These are phyloP conservation scores for Asterionellopsis glacialis DNA, from an alignment of 108 stramenopile genomes.

Conservation along the genomic window DNA sequence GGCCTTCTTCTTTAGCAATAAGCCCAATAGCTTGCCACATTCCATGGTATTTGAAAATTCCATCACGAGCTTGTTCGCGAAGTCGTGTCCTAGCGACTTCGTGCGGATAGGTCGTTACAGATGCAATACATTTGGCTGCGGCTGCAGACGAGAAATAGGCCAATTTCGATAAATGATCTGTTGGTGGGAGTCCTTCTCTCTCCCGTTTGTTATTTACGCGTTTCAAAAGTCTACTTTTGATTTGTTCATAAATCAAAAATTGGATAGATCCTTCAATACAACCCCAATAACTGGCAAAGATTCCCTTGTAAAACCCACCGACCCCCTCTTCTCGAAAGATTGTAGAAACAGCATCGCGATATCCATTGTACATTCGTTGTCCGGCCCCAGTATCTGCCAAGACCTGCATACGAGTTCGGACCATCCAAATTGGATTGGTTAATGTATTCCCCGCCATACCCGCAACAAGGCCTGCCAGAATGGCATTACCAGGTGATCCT, in stretches of 20 bases:
- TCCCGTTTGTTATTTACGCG: slow-evolving; percentile 46
- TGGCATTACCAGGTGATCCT: slow-evolving; percentile 54
- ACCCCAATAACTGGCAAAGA: slow-evolving; percentile 92
- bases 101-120: slow-evolving; percentile 89
- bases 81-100: slow-evolving; percentile 92
- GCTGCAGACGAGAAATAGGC: slow-evolving; percentile 78
- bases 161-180: slow-evolving; percentile 58
- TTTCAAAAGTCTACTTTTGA: slow-evolving; percentile 63
- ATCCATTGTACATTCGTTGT: slow-evolving; percentile 69
- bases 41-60: slow-evolving; percentile 89
- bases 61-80: slow-evolving; percentile 84
- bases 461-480: slow-evolving; percentile 57
- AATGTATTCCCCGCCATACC: slow-evolving; percentile 75
- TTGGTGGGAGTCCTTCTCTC: slow-evolving; percentile 45
- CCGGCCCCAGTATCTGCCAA: slow-evolving; percentile 73
- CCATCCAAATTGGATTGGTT: slow-evolving; percentile 95
- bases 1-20: slow-evolving; percentile 87
- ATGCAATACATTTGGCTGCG: slow-evolving; percentile 73
- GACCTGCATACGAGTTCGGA: slow-evolving; percentile 88
- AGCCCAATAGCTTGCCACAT: slow-evolving; percentile 90
- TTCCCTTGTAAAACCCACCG: slow-evolving; percentile 86
- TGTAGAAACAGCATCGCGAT: slow-evolving; percentile 66
- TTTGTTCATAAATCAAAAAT: slow-evolving; percentile 89
- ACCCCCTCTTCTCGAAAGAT: slow-evolving; percentile 80
- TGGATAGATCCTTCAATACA: slow-evolving; percentile 87